Conservation (phyloP, 2,329 filamentous ascomycete species). For the Trichophyton schoenleinii region DNA sequence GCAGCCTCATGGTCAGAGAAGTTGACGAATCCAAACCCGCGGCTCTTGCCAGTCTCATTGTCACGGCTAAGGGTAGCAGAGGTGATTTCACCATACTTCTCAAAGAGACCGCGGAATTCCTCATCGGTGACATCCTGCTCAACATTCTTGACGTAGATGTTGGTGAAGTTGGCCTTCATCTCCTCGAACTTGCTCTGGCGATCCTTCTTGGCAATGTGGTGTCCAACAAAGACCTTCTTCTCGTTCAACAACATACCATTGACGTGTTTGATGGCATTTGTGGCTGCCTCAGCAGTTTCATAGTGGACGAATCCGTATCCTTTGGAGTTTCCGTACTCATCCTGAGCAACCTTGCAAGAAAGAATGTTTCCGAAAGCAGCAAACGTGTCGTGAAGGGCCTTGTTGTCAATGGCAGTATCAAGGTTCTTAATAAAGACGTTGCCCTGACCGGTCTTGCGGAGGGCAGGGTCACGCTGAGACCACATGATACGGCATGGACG, state of each 20-base stretch:
- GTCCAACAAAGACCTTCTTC: conserved; percentile 99
- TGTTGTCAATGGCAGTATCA: conserved; percentile 97
- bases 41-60: conserved; percentile 71
- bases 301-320: conserved; percentile 99
- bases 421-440: conserved; percentile 99
- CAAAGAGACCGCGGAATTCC: conserved; percentile 86
- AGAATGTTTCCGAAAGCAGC: conserved; percentile 98
- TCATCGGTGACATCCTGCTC: conserved; percentile 73
- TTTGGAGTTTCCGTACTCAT: conserved; percentile 93
- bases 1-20: conserved; percentile 85
- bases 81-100: conserved; percentile 85
- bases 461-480: conserved; percentile 97
- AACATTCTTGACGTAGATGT: conserved; percentile 99
- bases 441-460: conserved; percentile 97
- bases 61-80: conserved; percentile 90
- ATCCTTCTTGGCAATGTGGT: conserved; percentile 99
- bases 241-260: conserved; percentile 99
- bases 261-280: conserved; percentile 96
- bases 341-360: conserved; percentile 98
- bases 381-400: conserved; percentile 98
- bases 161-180: conserved; percentile 99
- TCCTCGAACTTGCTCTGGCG: conserved; percentile 99
- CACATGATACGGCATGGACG: conserved; percentile 99
- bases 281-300: conserved; percentile 94
- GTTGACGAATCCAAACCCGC: conserved; percentile 93